Evolutionary conservation across 2,329 filamentous ascomycete genomes (phyloP).

Genomic region (Aspergillus ruber): DNA sequence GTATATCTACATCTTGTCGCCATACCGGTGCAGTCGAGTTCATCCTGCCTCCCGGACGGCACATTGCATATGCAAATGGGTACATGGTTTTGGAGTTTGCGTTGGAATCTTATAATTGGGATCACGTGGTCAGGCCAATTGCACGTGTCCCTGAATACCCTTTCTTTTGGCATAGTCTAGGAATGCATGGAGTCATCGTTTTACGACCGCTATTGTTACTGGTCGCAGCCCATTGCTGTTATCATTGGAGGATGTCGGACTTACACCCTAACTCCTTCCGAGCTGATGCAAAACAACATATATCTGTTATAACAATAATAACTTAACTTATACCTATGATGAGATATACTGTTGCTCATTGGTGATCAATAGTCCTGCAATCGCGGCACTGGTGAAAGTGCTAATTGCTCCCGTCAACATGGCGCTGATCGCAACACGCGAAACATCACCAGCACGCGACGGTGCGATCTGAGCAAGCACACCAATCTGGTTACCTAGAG

Average conservation of each 20-base stretch:
- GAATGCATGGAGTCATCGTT: too few relatives aligned
- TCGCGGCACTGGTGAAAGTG: constrained; percentile 70
- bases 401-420: constrained; percentile 71
- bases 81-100: constrained; percentile 11
- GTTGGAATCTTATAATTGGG: background rate
- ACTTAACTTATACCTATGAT: too few relatives aligned
- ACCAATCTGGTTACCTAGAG: constrained; percentile 83
- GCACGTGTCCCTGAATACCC: background rate
- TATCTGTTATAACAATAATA: too few relatives aligned
- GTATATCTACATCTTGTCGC: too few relatives aligned
- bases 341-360: constrained; percentile 33
- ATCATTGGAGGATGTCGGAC: too few relatives aligned
- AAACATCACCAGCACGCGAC: constrained; percentile 65
- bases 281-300: too few relatives aligned
- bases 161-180: too few relatives aligned
- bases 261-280: too few relatives aligned
- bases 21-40: too few relatives aligned
- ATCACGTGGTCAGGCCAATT: constrained; percentile 1
- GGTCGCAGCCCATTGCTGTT: too few relatives aligned
- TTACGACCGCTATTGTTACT: too few relatives aligned
- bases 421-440: constrained; percentile 67
- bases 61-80: constrained; percentile 1
- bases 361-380: constrained; percentile 69
- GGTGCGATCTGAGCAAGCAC: constrained; percentile 77
- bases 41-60: background rate